These are phyloP conservation scores for Alternaria gaisen DNA, from an alignment of 2,329 filamentous ascomycete genomes.

Conservation along the genomic window DNA sequence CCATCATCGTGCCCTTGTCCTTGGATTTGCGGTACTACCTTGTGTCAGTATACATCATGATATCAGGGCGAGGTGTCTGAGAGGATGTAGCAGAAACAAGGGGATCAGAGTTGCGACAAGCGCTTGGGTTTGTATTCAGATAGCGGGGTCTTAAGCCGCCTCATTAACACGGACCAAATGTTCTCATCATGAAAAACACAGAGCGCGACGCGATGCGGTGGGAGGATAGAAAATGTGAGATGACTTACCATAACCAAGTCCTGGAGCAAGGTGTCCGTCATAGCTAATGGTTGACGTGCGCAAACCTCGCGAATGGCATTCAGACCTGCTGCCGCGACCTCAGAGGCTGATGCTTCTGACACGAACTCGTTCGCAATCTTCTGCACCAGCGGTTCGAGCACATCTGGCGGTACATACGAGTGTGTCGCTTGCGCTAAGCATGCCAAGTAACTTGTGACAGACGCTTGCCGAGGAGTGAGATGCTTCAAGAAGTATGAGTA, in stretches of 20 bases:
- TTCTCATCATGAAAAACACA: slow-evolving; percentile 74
- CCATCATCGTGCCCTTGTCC: slow-evolving; percentile 99
- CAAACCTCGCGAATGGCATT: slow-evolving; percentile 97
- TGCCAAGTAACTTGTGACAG: slow-evolving; percentile 91
- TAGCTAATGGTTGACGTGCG: slow-evolving; percentile 89
- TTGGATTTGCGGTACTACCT: slow-evolving; percentile 86
- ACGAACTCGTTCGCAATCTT: slow-evolving; percentile 99
- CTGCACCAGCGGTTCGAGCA: slow-evolving; percentile 85
- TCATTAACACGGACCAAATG: slow-evolving; percentile 96
- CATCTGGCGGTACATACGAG: slow-evolving; percentile 89
- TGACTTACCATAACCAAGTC: slow-evolving; percentile 77
- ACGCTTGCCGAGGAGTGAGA: slow-evolving; percentile 66
- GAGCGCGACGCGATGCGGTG: slow-evolving; percentile 30
- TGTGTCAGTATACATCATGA: slow-evolving; percentile 10
- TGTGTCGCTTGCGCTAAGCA: slow-evolving; percentile 92
- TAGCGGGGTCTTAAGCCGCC: slow-evolving; percentile 89
- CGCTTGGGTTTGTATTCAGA: slow-evolving; percentile 80
- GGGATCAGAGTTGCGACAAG: slow-evolving; percentile 76
- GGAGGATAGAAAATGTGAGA: slow-evolving; percentile 24
- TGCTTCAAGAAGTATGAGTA: slow-evolving; percentile 74
- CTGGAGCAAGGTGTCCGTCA: slow-evolving; percentile 94
- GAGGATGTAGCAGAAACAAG: slow-evolving; percentile 24
- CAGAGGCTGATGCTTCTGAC: slow-evolving; percentile 87
- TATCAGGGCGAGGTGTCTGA: neutral
- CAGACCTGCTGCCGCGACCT: slow-evolving; percentile 89